Base-by-base conservation (phyloP, 2,329 filamentous ascomycete genomes). In the Phialocephala subalpina region DNA sequence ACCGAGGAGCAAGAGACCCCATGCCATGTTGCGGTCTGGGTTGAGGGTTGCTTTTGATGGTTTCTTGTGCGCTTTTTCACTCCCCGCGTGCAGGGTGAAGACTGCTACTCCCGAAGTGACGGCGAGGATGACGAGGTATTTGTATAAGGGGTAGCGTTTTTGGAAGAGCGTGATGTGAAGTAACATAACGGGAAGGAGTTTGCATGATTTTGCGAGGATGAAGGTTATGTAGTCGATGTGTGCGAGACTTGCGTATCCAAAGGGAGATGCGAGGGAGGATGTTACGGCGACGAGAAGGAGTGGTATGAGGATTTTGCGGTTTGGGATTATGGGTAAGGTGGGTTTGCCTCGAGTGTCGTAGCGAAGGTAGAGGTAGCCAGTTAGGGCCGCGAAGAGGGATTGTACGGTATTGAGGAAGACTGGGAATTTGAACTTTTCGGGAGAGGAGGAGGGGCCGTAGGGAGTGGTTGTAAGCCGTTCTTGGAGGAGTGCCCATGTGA, bases 161-260 rank as follows among this genome's bases (percentile, higher is more conserved):
- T 91, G 90, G 83, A 97, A 99, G 56, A 99, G 81, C 53, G 94
- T 95, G 75, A 98, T 88, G 82, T 99, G 95, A 47, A 99, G 86
- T 75, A 96, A 90, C 96, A 99, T 98, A 76, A 99, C 96, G 2
- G 96, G 96, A n/a, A 99, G 89, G 22, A 99, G 87, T 83, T 99
- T 99, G 90, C 96, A 99, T 74, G 91, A 94, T 82, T 99, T 98
- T 73, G 96, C 95, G 49, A 99, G 91, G 73, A 97, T 92, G 81
- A 97, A 98, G 35, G 96, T 97, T 76, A 98, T 93, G 81, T 98
- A 98, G 86, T 98, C 96, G 80, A 98, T 94, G 79, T 98, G 94
- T 42, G 91, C 90, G 59, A 98, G 89, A 66, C 90, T 92, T 58
- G 96, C 94, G 80, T 98, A 98, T 73, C 95, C 96, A 76, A 97